A percentile compares a stretch with the other conserved stretches of the same genome.
Conservation (phyloP, 257 asterid genomes). For the Ehretia macrophylla region DNA sequence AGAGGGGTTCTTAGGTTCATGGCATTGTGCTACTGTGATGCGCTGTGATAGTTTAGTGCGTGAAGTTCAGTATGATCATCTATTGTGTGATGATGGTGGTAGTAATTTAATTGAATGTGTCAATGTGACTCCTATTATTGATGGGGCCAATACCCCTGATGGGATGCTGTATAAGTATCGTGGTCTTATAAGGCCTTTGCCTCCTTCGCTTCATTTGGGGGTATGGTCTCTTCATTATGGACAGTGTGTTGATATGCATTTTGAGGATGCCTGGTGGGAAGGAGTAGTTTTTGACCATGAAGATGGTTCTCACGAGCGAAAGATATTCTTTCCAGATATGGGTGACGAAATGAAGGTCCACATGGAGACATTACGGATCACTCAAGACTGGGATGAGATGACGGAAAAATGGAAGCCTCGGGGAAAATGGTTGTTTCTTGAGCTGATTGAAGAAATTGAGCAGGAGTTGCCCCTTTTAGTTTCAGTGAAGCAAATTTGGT, state of each 20-base stretch:
- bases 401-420: conserved; percentile 67
- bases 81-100: conserved; percentile 46
- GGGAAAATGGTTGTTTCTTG: conserved; percentile 66
- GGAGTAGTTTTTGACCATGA: conserved; percentile 75
- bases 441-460: conserved; percentile 54
- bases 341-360: conserved; percentile 67
- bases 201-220: conserved; percentile 26
- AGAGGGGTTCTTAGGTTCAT: conserved; percentile 36
- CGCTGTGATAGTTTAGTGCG: conserved; percentile 27
- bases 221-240: conserved; percentile 49
- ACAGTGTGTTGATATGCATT: conserved; percentile 55
- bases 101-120: conserved; percentile 40
- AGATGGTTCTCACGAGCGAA: conserved; percentile 46
- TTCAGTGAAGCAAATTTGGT: conserved; percentile 89
- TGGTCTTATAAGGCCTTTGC: conserved; percentile 72
- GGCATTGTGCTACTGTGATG: conserved; percentile 33
- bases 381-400: conserved; percentile 78
- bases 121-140: conserved; percentile 42
- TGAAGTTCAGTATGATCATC: conserved; percentile 45
- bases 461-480: conserved; percentile 44
- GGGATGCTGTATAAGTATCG: conserved; percentile 20
- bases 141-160: conserved; percentile 31
- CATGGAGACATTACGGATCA: conserved; percentile 40
- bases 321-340: conserved; percentile 77
- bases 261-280: conserved; percentile 92